Percentiles rank a stretch among this genome's conserved stretches.
Conservation (phyloP, 2,329 filamentous ascomycete species). For the Lachnellula willkommii region DNA sequence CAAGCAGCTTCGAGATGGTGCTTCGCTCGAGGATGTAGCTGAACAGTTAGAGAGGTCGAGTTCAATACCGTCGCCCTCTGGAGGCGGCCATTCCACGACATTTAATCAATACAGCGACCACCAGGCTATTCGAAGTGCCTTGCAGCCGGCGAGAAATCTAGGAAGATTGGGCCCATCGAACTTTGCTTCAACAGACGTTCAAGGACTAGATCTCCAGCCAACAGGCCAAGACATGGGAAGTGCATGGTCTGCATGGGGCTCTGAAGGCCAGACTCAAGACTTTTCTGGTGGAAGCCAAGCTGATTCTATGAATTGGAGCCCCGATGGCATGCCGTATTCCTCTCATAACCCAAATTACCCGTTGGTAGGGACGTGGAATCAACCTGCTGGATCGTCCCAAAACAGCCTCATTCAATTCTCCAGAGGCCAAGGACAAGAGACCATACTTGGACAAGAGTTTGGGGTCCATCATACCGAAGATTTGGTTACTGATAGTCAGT, state of each 20-base stretch:
- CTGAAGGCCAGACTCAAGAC: neutral
- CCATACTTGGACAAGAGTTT: constrained; percentile 53
- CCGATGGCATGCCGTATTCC: constrained; percentile 13
- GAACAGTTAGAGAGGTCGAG: constrained; percentile 44
- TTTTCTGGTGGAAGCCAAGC: constrained; percentile 1
- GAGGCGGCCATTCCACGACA: constrained; percentile 22
- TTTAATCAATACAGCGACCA: constrained; percentile 35
- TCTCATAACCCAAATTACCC: constrained; percentile 40
- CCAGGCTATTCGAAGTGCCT: constrained; percentile 19
- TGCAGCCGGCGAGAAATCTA: constrained; percentile 36
- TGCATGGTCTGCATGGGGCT: constrained; percentile 11
- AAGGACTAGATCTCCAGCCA: constrained; percentile 13
- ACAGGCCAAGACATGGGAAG: constrained; percentile 1
- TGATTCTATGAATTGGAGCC: constrained; percentile 30
- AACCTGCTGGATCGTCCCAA: constrained; percentile 6
- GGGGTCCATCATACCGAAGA: constrained; percentile 57
- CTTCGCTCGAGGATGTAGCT: constrained; percentile 50
- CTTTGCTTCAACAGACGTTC: constrained; percentile 40
- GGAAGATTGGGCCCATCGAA: constrained; percentile 45
- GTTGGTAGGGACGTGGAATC: constrained; percentile 37
- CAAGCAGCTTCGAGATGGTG: constrained; percentile 47
- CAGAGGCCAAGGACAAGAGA: constrained; percentile 43
- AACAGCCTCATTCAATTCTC: constrained; percentile 27
- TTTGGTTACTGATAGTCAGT: constrained; percentile 58
- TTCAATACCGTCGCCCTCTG: constrained; percentile 27